Conservation (phyloP, 306 rosid species). For the Inga laurina region DNA sequence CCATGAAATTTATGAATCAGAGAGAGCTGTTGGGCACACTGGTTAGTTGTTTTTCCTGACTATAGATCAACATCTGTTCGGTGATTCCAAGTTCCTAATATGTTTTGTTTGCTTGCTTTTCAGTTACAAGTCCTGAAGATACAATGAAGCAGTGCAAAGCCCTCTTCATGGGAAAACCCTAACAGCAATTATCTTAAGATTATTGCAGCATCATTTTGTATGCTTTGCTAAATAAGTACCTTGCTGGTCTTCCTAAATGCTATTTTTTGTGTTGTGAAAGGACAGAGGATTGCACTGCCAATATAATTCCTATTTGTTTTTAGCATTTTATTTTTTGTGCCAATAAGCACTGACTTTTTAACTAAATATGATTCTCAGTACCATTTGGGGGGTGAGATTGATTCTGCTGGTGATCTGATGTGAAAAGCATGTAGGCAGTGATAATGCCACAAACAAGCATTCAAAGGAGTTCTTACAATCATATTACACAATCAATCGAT, state of each 20-base stretch:
- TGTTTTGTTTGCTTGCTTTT: background rate
- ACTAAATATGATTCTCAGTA: no score
- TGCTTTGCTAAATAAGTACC: background rate
- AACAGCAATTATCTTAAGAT: constrained; percentile 24
- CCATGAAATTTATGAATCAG: constrained; percentile 93
- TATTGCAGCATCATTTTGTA: background rate
- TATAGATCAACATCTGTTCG: background rate
- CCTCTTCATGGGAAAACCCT: constrained; percentile 49
- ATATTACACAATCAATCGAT: no score
- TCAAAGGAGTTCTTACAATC: no score
- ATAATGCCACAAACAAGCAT: no score
- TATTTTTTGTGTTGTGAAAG: background rate
- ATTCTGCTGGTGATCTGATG: no score
- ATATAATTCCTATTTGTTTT: no score
- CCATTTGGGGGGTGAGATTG: no score
- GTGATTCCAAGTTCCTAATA: background rate
- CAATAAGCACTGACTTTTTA: no score
- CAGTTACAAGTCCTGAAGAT: constrained; percentile 90
- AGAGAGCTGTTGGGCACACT: constrained; percentile 80
- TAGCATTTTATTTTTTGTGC: no score
- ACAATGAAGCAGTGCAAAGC: constrained; percentile 74
- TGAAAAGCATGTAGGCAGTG: no score
- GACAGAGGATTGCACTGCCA: constrained; percentile 10
- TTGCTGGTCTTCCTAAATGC: background rate
- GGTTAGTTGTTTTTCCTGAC: constrained; percentile 48